phyloP scores from a whole-genome alignment of 31 red algal species.

The Porphyra umbilicalis region DNA sequence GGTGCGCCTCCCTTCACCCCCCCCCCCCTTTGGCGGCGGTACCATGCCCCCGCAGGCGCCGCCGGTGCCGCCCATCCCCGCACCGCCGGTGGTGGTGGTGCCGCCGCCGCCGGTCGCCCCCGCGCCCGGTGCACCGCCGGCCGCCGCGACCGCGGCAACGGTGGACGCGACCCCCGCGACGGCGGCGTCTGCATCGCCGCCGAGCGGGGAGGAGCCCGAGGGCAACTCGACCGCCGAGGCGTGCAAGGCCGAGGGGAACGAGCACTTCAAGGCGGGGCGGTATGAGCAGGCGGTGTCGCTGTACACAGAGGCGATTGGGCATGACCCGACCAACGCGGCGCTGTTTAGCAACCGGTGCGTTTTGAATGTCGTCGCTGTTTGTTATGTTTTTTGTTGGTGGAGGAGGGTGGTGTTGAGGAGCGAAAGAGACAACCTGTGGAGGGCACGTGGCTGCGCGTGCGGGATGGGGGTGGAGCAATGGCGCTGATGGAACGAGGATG shows the following conservation, averaged over 20 bases:
- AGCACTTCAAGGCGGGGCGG: slow-evolving; percentile 27
- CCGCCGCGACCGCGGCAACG: neutral
- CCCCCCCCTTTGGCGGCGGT: no score
- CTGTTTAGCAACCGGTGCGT: slow-evolving; percentile 9
- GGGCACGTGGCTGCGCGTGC: no score
- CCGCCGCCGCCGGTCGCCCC: neutral
- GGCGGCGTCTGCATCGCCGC: neutral
- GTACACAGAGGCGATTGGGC: slow-evolving; percentile 79
- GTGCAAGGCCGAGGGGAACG: slow-evolving; percentile 22
- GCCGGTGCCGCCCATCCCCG: neutral
- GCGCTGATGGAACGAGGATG: no score
- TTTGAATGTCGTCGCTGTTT: neutral
- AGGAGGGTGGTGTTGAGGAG: no score
- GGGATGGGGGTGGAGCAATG: no score
- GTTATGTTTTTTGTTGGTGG: neutral
- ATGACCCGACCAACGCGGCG: slow-evolving; percentile 65
- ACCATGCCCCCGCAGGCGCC: neutral
- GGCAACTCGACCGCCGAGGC: slow-evolving; percentile 5
- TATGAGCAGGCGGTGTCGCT: slow-evolving; percentile 52
- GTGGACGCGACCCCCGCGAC: neutral
- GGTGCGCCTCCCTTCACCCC: no score
- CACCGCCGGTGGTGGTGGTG: neutral
- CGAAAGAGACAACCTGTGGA: no score
- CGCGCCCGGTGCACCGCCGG: neutral
- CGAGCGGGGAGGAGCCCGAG: neutral